A percentile compares a stretch with the other conserved stretches of the same genome.
These are phyloP conservation scores for Nemania diffusa DNA, from an alignment of 2,329 filamentous ascomycete genomes.

Conservation along the genomic window DNA sequence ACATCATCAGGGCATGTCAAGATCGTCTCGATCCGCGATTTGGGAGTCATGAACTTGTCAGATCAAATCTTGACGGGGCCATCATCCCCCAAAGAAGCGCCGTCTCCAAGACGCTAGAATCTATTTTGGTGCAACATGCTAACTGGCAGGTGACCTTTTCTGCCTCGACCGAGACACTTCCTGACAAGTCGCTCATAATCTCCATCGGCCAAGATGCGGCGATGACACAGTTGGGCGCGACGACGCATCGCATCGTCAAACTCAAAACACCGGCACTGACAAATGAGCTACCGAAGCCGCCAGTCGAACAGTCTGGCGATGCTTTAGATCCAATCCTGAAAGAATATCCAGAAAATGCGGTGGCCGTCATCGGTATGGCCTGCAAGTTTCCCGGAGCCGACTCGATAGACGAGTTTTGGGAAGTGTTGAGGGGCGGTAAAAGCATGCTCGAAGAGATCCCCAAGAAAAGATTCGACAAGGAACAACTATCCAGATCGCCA, in stretches of 20 bases:
- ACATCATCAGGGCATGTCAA: conserved; percentile 20
- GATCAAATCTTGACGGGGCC: conserved; percentile 14
- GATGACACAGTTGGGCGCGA: no score
- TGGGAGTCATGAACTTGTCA: conserved; percentile 12
- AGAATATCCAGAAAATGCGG: not conserved
- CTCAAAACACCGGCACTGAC: no score
- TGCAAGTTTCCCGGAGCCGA: conserved; percentile 50
- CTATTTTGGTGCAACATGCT: conserved; percentile 9
- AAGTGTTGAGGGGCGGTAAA: conserved; percentile 44
- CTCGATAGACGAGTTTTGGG: conserved; percentile 49
- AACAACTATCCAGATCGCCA: conserved; percentile 27
- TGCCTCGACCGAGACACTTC: not conserved
- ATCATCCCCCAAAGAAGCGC: conserved; percentile 5
- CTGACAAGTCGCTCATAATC: conserved; percentile 2
- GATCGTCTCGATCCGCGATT: conserved; percentile 21
- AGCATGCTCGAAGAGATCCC: conserved; percentile 43
- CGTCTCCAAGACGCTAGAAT: conserved; percentile 6
- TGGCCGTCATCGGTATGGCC: conserved; percentile 54
- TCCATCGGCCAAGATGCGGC: conserved; percentile 6
- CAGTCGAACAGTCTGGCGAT: no score
- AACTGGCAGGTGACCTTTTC: not conserved
- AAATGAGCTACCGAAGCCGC: no score
- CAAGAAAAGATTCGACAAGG: conserved; percentile 36
- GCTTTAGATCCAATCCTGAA: no score
- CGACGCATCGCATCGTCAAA: no score